Evolutionary conservation across 768 basidiomycete species (phyloP), one percentile per base, ranked within the genome.

Genomic region (Coprinellus aureogranulatus): DNA sequence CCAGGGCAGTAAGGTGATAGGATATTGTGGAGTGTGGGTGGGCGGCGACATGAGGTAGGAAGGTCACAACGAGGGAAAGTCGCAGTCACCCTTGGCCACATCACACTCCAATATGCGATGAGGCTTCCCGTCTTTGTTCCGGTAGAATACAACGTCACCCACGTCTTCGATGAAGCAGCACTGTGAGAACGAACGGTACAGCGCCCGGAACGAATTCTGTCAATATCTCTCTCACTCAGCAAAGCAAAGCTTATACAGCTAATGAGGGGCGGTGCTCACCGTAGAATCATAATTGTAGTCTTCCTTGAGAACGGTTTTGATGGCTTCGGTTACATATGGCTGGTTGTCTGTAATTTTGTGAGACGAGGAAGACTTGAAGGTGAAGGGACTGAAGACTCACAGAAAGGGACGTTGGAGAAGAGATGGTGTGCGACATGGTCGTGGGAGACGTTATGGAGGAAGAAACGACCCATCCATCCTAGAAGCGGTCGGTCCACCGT

Each of bases 131-230:
- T 80, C 61, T 56, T 70, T 74, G 65, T 85, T 81, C 69, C 81
- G 83, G 71, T 84, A 85, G 66, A 87, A 86, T 0, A 86, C 74
- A 57, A 86, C 79, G 48, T 80, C 77, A 11, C 83, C 85, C 25
- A 85, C 77, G 51, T 86, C 84, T 64, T 87, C 85, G 46, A 86
- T 80, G 69, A 85, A 86, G 57, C 75, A 75, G 68, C 86, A 86
- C 61, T 83, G 68, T 1, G 80, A 82, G 69, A 86, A 86, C 4
- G 82, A 77, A 42, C 84, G 77, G 63, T 81, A 86, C 12, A 86
- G 77, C 2, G 84, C 82, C 18, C 79, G 75, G 72, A 86, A 84
- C 3, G 80, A 74, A 62, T 81, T 82, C 80, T 83, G 58, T n/a
- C n/a, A n/a, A n/a, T n/a, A n/a, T n/a, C n/a, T n/a, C n/a, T n/a